Evolutionary conservation across 352 stramenopile genomes (phyloP), one percentile per base, ranked within the genome.

Genomic region (Phytophthora vignae): DNA sequence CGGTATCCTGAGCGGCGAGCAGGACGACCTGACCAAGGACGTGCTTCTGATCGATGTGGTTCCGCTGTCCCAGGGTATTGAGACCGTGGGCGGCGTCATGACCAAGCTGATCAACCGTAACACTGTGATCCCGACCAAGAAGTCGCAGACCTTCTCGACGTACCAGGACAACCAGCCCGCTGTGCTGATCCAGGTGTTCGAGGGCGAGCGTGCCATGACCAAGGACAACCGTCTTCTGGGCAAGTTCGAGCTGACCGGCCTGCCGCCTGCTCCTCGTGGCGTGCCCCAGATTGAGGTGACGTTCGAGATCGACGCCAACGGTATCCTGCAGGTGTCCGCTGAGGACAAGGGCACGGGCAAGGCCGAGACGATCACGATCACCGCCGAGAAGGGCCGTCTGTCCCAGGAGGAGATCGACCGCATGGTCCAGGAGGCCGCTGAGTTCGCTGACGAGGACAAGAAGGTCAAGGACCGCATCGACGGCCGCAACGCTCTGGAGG

Each of bases 281-380:
- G 96, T 99, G 40, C 98, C 98, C 27, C 97, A 99, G 87, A 99
- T 99, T 82, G 98, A 99, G 73, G 98, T 99, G 46, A 98, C 95
- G 53, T 99, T 99, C 71, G 98, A 99, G 77, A 95, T 99, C 62
- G 98, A 99, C 79, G 98, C 98, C 73, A 99, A 99, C 83, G 98
- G 98, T 80, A 99, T 99, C 78, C 82, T 99, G 50, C 92, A 99
- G 80, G 97, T 99, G 40, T 96, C 88, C 60, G 98, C 98, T 27
- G 87, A 98, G 75, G 98, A 99, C 83, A 99, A 99, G 92, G 96
- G 94, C 76, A 99, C 98, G n/a, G 97, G 98, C 69, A 99, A 99
- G 91, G 83, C 85, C 9, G 82, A 94, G 73, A 98, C 98, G 87
- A 99, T 99, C 78, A 99, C 97, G 74, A 99, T 99, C 78, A 99